Evolutionary conservation across 495 filamentous ascomycete genomes (phyloP), one percentile per base, ranked within the genome.

Genomic region (Pyrenula aspistea): DNA sequence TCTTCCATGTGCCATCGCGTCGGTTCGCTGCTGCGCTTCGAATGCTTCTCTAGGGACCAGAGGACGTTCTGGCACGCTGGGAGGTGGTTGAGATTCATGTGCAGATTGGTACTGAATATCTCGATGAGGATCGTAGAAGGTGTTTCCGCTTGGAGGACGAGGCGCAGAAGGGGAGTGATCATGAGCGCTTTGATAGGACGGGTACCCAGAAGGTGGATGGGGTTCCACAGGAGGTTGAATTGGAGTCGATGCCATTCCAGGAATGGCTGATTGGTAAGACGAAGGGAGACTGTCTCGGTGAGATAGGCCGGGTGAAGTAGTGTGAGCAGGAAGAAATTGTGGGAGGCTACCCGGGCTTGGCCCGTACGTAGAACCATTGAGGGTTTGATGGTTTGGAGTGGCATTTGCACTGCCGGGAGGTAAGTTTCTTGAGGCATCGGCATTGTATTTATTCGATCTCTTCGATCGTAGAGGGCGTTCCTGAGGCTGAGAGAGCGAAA

Each of bases 401-500:
- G n/a, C 50, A 4, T 8, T 10, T 10, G 50, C 50, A 20, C 50
- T 52, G 50, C 19, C 20, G 4, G 50, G 19, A 20, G n/a, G n/a
- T 52, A 52, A 10, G n/a, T 20, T 20, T 19, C 4, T 52, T 24
- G 50, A 52, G 8, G 50, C 22, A 10, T 24, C 19, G 22, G 50
- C 19, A 21, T 69, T 72, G 15, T 68, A 71, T 55, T 79, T 79
- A 31, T 75, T 86, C 25, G 85, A 84, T 51, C 91, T 86, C 76
- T 96, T 96, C 25, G 84, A 83, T 56, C 91, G 87, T 53, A 95
- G 77, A 15, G 91, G 91, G 60, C 93, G 91, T 68, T 95, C 90
- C 72, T 92, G 85, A 15, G 89, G 89, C 89, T 95, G 65, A 60
- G 60, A 57, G 42, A 59, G 22, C 62, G 51, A 61, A 56, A 53